Evolutionary conservation across 23 red algal genomes (phyloP).

Genomic region (Porphyridium purpureum): DNA sequence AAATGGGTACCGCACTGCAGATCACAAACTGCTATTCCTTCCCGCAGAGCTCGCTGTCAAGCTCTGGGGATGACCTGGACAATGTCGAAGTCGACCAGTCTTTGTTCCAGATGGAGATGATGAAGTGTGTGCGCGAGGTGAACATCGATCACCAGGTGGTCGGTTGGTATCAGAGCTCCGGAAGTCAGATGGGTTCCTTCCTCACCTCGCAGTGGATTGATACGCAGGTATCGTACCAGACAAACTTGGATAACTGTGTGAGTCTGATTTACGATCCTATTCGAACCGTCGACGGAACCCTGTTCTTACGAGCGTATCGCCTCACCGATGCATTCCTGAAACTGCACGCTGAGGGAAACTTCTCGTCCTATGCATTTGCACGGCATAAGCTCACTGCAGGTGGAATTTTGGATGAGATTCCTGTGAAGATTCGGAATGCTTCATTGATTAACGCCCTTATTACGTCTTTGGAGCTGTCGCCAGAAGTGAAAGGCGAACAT

Average conservation of each 20-base stretch:
- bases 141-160: conserved; percentile 88
- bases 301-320: conserved; percentile 63
- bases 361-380: conserved; percentile 40
- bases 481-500: conserved; percentile 36
- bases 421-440: conserved; percentile 43
- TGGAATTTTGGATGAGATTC: conserved; percentile 75
- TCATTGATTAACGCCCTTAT: conserved; percentile 57
- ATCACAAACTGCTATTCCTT: conserved; percentile 80
- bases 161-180: conserved; percentile 79
- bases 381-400: conserved; percentile 5
- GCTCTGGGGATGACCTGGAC: conserved; percentile 15
- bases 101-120: conserved; percentile 83
- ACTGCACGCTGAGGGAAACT: conserved; percentile 28
- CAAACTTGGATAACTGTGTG: conserved; percentile 64
- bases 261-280: conserved; percentile 90
- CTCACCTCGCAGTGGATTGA: conserved; percentile 85
- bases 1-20: conserved; percentile 53
- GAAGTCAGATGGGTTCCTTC: conserved; percentile 76
- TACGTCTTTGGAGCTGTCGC: conserved; percentile 36
- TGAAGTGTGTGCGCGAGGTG: conserved; percentile 86
- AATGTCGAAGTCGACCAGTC: conserved; percentile 27
- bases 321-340: conserved; percentile 78
- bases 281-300: conserved; percentile 39
- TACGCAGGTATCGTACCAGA: conserved; percentile 90
- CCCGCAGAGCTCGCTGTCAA: neutral